Evolutionary conservation across 116 monocot species (phyloP).

Genomic region (Dioscorea cayenensis): DNA sequence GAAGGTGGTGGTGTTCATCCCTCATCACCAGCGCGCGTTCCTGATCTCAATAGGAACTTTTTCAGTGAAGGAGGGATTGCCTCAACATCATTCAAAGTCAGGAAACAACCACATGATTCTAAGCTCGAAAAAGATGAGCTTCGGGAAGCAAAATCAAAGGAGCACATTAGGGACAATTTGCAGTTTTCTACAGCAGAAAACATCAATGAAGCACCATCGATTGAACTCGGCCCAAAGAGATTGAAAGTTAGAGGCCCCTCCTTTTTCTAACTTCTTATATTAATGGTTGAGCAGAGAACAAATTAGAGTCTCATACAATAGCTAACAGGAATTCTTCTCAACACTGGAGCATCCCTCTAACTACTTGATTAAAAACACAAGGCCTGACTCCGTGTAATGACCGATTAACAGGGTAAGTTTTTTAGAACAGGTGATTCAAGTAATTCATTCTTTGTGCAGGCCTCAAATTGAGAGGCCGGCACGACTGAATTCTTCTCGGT

Average conservation of each 20-base stretch:
- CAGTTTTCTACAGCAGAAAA: background rate
- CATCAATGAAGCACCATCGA: constrained; percentile 2
- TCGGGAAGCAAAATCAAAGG: constrained; percentile 2
- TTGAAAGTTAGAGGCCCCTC: constrained; percentile 27
- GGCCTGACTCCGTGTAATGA: background rate
- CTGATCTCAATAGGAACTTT: background rate
- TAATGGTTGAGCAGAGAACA: background rate
- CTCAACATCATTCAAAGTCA: constrained; percentile 11
- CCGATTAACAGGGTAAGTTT: constrained; percentile 3
- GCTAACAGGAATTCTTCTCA: constrained; percentile 17
- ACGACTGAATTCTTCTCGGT: constrained; percentile 14
- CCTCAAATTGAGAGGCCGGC: constrained; percentile 35
- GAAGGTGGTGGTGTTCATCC: constrained; percentile 1
- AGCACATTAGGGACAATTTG: constrained; percentile 1
- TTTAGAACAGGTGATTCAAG: constrained; percentile 3
- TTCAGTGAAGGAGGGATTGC: constrained; percentile 4
- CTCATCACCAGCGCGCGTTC: background rate
- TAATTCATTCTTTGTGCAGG: constrained; percentile 48
- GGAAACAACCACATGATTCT: constrained; percentile 1
- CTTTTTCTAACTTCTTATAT: background rate
- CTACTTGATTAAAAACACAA: background rate
- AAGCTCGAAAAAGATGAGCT: constrained; percentile 6
- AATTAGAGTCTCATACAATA: background rate
- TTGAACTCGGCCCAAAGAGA: constrained; percentile 23
- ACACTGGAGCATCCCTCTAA: constrained; percentile 4